Conservation (phyloP, 148 eudicot species). For the Persicaria tinctoria region DNA sequence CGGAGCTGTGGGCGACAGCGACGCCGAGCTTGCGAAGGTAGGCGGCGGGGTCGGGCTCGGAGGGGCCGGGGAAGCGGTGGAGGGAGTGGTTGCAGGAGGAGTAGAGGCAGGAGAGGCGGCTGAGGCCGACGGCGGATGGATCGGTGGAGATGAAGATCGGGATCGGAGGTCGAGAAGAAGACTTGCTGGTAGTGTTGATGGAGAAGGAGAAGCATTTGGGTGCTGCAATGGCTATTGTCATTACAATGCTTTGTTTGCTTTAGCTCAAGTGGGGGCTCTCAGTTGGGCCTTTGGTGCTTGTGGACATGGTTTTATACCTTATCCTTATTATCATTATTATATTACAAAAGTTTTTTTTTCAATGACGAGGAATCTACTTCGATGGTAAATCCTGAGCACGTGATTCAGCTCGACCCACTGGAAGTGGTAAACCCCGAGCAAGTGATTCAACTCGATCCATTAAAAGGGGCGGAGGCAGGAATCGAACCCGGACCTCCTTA, state of each 20-base stretch:
- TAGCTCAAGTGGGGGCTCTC: neutral
- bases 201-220: neutral
- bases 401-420: no score
- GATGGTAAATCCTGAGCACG: no score
- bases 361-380: no score
- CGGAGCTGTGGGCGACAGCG: slow-evolving; percentile 54
- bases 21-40: slow-evolving; percentile 42
- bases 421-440: no score
- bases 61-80: slow-evolving; percentile 42
- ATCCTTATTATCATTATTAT: neutral
- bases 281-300: neutral
- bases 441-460: no score
- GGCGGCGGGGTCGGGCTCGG: slow-evolving; percentile 25
- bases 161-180: neutral
- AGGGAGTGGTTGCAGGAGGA: slow-evolving; percentile 56
- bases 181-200: neutral
- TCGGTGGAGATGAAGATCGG: slow-evolving; percentile 52
- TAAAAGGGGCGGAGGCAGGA: no score
- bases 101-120: slow-evolving; percentile 42
- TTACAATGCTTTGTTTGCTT: neutral
- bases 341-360: no score
- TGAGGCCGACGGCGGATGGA: slow-evolving; percentile 32
- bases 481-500: no score
- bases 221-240: neutral
- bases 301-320: slow-evolving; percentile 8